Base-by-base conservation (phyloP, 2,329 filamentous ascomycete genomes). In the Scytalidium sp. region DNA sequence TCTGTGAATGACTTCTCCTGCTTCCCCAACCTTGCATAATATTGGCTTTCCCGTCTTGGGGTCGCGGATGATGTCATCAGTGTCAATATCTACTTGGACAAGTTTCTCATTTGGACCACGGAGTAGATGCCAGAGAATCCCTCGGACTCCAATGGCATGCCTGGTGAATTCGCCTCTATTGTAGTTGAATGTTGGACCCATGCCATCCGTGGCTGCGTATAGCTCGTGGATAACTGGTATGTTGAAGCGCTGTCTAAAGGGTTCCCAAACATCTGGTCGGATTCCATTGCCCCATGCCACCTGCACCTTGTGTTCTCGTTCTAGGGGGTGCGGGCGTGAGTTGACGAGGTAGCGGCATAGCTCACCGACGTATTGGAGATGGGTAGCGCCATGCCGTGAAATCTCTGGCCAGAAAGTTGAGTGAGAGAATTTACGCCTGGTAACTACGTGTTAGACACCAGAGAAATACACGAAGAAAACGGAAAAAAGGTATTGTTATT, bases 181-280 rank as follows among this genome's bases (percentile, higher is more conserved):
- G 19, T 9, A 43, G 43, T 45, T 45, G 43, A 64, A 67, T 2
- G 58, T 63, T 3, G 62, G 45, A 1, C 63, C 66, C 7, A 69
- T 41, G 2, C 68, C 69, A 51, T 71, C 69, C 1, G 68, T 70
- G 8, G 66, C 67, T 2, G 65, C 67, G 47, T 69, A 71, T 15
- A 71, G 54, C 54, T 71, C 69, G 32, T 68, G 63, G 49, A 71
- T 69, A 17, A 64, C 55, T 3, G 65, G 63, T 36, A 71, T 69
- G 13, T 61, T 60, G 51, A 71, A 71, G 2, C 69, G 60, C 45
- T 70, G 55, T 17, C 67, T 61, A 49, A 71, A 71, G 0, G 57
- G 59, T 47, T 68, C 66, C 67, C 69, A 71, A 0, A 71, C 67
- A 51, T 71, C 69, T 11, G 67, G 66, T 11, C 69, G 53, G 65